Conservation (phyloP, 2,329 filamentous ascomycete species). For the Esteya vermicola region DNA sequence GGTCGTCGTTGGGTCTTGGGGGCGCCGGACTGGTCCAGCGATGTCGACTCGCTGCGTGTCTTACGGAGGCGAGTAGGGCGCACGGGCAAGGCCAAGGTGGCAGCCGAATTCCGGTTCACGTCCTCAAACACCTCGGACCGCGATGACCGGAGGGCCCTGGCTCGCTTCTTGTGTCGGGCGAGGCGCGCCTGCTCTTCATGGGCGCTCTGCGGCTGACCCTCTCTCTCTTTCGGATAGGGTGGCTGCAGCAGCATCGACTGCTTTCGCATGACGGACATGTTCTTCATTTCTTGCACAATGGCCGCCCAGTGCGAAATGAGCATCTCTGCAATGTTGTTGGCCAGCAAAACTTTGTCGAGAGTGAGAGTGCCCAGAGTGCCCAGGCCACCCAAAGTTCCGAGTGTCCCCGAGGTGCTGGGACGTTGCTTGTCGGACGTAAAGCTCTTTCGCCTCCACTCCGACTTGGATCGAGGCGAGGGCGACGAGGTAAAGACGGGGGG, state of each 20-base stretch:
- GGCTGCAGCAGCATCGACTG: slow-evolving; percentile 3
- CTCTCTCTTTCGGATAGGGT: background rate
- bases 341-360: slow-evolving; percentile 42
- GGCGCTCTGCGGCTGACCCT: no score
- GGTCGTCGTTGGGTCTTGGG: no score
- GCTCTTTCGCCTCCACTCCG: slow-evolving; percentile 21
- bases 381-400: no score
- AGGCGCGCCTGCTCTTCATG: no score
- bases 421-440: slow-evolving; percentile 8
- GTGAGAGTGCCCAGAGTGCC: slow-evolving; percentile 13
- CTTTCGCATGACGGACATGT: slow-evolving; percentile 21
- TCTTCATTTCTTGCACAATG: slow-evolving; percentile 44
- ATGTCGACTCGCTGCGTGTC: slow-evolving; percentile 7
- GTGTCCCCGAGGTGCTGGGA: no score
- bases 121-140: slow-evolving; percentile 8
- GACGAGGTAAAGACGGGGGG: slow-evolving; percentile 19
- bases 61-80: slow-evolving; percentile 3
- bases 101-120: background rate
- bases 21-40: background rate
- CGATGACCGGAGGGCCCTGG: slow-evolving; percentile 5
- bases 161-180: no score
- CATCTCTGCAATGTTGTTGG: slow-evolving; percentile 49
- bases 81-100: background rate
- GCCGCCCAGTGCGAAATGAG: slow-evolving; percentile 52
- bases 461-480: slow-evolving; percentile 25